Base-by-base conservation (phyloP, 164 flowering plant genomes). In the Buxus sempervirens region DNA sequence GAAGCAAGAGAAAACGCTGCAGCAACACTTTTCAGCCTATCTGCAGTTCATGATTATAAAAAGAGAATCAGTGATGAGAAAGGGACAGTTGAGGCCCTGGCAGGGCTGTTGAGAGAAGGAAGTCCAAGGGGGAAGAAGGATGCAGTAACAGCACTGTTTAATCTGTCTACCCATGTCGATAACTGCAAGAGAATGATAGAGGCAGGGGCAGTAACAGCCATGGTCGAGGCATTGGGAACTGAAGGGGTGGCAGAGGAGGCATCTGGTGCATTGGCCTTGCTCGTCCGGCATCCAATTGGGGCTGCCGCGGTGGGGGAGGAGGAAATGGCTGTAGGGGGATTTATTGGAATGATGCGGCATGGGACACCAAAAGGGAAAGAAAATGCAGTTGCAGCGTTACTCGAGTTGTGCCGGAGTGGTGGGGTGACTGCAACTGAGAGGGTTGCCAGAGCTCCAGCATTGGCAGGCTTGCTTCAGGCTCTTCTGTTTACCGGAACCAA, bases 1-100 rank as follows among this genome's bases (percentile, higher is more conserved):
- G 96, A 91, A 65, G 93, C 96, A 28, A 81, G 89, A 72, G 99
- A 91, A 75, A 96, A 96, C 71, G 97, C 99, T 60, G 99, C 99
- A 9, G 99, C 99, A 0, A 87, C 98, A 2, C 79, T 96, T 68
- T 96, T 96, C 73, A 96, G 99, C 75, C 88, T 96, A 25, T 96
- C 98, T 5, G 90, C 95, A 0, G 91, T 90, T 62, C 95, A 91
- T 70, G 91, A 85, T 51, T 90, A 88, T 63, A 96, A 91, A 84
- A 88, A 84, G 77, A 77, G 73, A 72, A 91, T 96, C 65, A 88
- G 95, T 0, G 84, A 79, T 15, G 85, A 88, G 73, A 77, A 64
- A 18, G 93, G 92, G 12, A 96, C 93, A 2, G 80, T 96, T 6
- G 92, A 87, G 69, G 91, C 91, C 42, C 68, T 96, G 42, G 88